phyloP scores from a whole-genome alignment of 495 filamentous ascomycete genomes.

The Xylaria intraflava region DNA sequence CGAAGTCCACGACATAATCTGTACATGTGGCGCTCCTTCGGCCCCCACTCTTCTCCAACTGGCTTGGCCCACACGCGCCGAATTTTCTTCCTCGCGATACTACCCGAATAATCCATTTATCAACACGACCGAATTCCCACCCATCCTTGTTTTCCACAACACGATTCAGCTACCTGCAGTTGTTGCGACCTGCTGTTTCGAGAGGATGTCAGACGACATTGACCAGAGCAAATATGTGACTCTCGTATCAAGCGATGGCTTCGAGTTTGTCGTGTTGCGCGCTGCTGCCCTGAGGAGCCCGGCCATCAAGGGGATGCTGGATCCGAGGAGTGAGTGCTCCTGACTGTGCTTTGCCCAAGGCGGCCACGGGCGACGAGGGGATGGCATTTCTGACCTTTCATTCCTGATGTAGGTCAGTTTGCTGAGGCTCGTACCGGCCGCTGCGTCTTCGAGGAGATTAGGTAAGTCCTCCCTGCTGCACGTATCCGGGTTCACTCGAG shows the following conservation, averaged over 20 bases:
- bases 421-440: constrained; percentile 58
- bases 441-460: constrained; percentile 65
- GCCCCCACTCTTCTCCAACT: neutral
- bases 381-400: constrained; percentile 6
- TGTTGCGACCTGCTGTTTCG: constrained; percentile 3
- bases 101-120: neutral
- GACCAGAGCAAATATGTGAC: constrained; percentile 63
- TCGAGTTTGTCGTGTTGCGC: constrained; percentile 78
- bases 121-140: neutral
- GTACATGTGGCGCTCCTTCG: neutral
- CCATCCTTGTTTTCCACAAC: constrained; percentile 1
- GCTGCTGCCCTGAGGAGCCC: constrained; percentile 68
- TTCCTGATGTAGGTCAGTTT: constrained; percentile 54
- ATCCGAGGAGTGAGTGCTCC: constrained; percentile 57
- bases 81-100: constrained; percentile 2
- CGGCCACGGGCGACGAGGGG: neutral
- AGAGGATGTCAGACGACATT: constrained; percentile 17
- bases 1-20: neutral
- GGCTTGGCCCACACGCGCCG: no score
- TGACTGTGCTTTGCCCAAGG: no score
- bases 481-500: constrained; percentile 6
- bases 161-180: neutral
- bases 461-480: constrained; percentile 42
- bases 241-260: constrained; percentile 78
- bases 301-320: constrained; percentile 78